Conservation (phyloP, 805 yeast species). For the Kluyveromyces starmeri region DNA sequence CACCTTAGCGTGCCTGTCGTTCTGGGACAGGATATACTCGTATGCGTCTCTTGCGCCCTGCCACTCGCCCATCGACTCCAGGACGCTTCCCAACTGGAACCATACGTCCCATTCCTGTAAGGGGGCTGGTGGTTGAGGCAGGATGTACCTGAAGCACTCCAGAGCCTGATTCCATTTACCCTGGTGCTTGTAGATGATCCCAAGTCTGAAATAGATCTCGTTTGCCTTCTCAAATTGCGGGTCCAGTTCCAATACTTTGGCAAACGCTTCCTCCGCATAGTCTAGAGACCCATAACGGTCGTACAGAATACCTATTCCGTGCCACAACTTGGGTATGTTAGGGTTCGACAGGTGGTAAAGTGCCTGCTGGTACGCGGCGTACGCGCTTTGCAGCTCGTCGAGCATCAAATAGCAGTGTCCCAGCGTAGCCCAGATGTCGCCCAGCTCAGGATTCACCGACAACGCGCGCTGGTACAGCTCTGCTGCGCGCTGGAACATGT, state of each 20-base stretch:
- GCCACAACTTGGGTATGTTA: slow-evolving; percentile 95
- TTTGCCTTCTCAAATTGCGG: slow-evolving; percentile 93
- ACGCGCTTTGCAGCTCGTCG: slow-evolving; percentile 92
- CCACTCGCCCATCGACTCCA: slow-evolving; percentile 90
- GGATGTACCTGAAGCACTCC: slow-evolving; percentile 89
- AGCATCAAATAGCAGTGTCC: slow-evolving; percentile 96
- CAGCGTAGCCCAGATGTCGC: slow-evolving; percentile 94
- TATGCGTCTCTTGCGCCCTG: slow-evolving; percentile 90
- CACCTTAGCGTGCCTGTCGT: slow-evolving; percentile 93
- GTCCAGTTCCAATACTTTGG: slow-evolving; percentile 89
- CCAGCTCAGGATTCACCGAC: slow-evolving; percentile 72
- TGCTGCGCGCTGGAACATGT: slow-evolving; percentile 88
- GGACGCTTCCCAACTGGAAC: slow-evolving; percentile 95
- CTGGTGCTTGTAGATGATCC: slow-evolving; percentile 94
- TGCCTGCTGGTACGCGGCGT: slow-evolving; percentile 95
- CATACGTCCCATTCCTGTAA: slow-evolving; percentile 94
- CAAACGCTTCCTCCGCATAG: slow-evolving; percentile 98
- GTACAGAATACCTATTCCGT: slow-evolving; percentile 93
- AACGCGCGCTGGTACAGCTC: slow-evolving; percentile 87
- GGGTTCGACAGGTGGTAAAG: slow-evolving; percentile 84
- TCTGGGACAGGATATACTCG: slow-evolving; percentile 80
- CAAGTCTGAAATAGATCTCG: slow-evolving; percentile 92
- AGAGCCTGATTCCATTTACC: slow-evolving; percentile 76
- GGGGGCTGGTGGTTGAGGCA: slow-evolving; percentile 89
- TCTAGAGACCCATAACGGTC: slow-evolving; percentile 94